Percentiles rank a stretch among this genome's conserved stretches.
phyloP scores from a whole-genome alignment of 2,329 filamentous ascomycete genomes.

The Neoascochyta sp. region DNA sequence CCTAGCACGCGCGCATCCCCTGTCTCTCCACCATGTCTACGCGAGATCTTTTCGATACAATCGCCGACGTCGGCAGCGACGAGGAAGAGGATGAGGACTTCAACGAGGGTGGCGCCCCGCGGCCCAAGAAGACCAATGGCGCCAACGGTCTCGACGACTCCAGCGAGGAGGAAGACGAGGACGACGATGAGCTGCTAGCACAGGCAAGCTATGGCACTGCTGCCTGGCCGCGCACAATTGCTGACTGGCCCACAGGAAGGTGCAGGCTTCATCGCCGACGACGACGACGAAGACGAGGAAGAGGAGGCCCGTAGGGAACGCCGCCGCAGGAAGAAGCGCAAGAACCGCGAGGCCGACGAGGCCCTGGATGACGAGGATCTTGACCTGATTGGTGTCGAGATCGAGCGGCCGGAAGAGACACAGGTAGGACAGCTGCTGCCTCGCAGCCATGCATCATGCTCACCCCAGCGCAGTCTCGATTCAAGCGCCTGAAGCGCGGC shows the following conservation, averaged over 20 bases:
- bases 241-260: slow-evolving; percentile 59
- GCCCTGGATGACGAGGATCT: slow-evolving; percentile 90
- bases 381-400: slow-evolving; percentile 84
- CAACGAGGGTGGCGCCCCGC: slow-evolving; percentile 21
- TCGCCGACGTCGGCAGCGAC: slow-evolving; percentile 82
- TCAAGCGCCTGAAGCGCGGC: slow-evolving; percentile 93
- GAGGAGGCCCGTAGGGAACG: slow-evolving; percentile 52
- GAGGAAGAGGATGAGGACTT: slow-evolving; percentile 47
- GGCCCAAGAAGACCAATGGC: slow-evolving; percentile 27
- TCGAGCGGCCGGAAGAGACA: slow-evolving; percentile 61
- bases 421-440: slow-evolving; percentile 55
- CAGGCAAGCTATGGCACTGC: slow-evolving; percentile 27
- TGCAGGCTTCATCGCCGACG: slow-evolving; percentile 94
- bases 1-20: slow-evolving; percentile 20
- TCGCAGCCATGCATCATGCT: slow-evolving; percentile 1
- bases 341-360: slow-evolving; percentile 74
- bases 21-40: slow-evolving; percentile 32
- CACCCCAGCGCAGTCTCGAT: slow-evolving; percentile 65
- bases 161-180: slow-evolving; percentile 41
- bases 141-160: slow-evolving; percentile 35
- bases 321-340: slow-evolving; percentile 71
- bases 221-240: slow-evolving; percentile 1
- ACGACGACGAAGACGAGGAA: slow-evolving; percentile 72
- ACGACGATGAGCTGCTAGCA: slow-evolving; percentile 36
- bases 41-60: slow-evolving; percentile 72